A percentile compares a stretch with the other conserved stretches of the same genome.
These are phyloP conservation scores for Lumnitzera littorea DNA, from an alignment of 345 rosid genomes.

Conservation along the genomic window DNA sequence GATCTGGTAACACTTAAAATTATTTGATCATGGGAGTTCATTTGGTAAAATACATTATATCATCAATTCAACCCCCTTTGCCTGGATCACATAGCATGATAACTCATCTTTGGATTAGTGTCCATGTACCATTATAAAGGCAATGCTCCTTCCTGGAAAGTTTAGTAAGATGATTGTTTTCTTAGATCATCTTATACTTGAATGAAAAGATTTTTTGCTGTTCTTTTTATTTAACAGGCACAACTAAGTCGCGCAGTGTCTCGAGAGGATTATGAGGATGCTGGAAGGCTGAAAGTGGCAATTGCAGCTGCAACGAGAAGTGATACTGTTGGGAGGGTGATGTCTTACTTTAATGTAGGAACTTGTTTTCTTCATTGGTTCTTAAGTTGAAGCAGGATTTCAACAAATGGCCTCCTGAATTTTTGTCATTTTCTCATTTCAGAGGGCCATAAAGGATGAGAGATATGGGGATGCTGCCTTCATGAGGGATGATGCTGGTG, in stretches of 20 bases:
- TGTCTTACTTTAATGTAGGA: constrained; percentile 53
- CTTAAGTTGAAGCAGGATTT: background rate
- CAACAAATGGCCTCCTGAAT: background rate
- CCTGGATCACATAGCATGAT: too few relatives aligned
- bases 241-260: constrained; percentile 49
- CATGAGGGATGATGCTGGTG: constrained; percentile 75
- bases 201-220: background rate
- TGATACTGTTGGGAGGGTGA: constrained; percentile 71
- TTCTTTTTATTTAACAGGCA: constrained; percentile 33
- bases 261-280: constrained; percentile 73
- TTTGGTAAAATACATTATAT: too few relatives aligned
- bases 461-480: constrained; percentile 71
- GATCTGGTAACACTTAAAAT: too few relatives aligned
- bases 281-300: constrained; percentile 82
- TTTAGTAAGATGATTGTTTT: too few relatives aligned
- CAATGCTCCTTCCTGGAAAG: too few relatives aligned
- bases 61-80: too few relatives aligned
- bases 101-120: too few relatives aligned
- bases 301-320: constrained; percentile 77
- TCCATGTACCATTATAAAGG: too few relatives aligned
- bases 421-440: constrained; percentile 13
- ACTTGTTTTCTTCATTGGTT: constrained; percentile 5
- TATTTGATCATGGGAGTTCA: too few relatives aligned
- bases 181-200: background rate
- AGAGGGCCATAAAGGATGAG: constrained; percentile 75